phyloP scores from a whole-genome alignment of 2,329 filamentous ascomycete species.

The Curvularia sp. region DNA sequence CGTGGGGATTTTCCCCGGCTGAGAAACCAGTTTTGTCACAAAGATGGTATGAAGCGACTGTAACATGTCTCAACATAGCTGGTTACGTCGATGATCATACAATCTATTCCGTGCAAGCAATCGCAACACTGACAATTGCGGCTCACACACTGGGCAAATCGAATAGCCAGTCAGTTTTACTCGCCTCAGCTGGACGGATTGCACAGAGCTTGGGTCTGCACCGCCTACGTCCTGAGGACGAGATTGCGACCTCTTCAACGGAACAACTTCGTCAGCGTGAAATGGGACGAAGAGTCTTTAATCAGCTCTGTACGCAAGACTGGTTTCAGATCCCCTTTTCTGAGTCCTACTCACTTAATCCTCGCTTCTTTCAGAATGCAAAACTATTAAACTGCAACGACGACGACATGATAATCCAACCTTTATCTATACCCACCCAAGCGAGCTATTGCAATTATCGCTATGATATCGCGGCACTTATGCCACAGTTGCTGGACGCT shows the following conservation, averaged over 20 bases:
- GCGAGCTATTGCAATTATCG: constrained; percentile 48
- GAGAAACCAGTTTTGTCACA: constrained; percentile 52
- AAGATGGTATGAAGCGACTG: constrained; percentile 55
- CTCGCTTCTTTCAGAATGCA: constrained; percentile 35
- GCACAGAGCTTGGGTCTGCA: constrained; percentile 58
- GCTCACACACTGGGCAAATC: constrained; percentile 58
- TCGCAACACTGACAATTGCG: constrained; percentile 55
- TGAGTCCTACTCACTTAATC: constrained; percentile 50
- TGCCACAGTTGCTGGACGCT: constrained; percentile 51
- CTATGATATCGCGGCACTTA: constrained; percentile 49
- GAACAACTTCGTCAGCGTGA: constrained; percentile 36
- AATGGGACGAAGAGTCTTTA: constrained; percentile 47
- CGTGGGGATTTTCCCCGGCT: constrained; percentile 52
- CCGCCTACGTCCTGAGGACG: constrained; percentile 40
- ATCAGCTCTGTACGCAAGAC: constrained; percentile 52
- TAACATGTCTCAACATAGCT: constrained; percentile 54
- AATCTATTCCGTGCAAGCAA: constrained; percentile 55
- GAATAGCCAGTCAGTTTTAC: constrained; percentile 55
- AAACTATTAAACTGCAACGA: constrained; percentile 49
- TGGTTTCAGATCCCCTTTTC: constrained; percentile 54
- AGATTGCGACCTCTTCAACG: neutral
- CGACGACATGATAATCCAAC: constrained; percentile 25
- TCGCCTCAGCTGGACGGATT: constrained; percentile 56
- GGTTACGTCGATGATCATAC: constrained; percentile 52
- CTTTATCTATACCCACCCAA: constrained; percentile 36